Conservation (phyloP, 768 basidiomycete species). For the Rhodosporidiobolus odoratus region DNA sequence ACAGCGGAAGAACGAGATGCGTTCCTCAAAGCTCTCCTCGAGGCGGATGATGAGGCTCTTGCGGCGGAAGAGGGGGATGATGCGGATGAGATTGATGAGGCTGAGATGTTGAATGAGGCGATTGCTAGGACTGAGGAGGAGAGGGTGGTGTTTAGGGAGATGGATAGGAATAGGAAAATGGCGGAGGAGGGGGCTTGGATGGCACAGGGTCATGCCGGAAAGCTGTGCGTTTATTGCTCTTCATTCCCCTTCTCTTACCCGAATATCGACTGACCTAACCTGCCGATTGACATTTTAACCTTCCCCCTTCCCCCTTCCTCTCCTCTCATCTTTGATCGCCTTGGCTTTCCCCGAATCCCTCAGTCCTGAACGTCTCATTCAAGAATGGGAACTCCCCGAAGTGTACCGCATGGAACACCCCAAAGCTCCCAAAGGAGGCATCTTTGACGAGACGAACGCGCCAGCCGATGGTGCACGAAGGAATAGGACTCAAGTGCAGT, state of each 20-base stretch:
- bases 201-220: conserved; percentile 64
- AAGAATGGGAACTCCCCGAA: conserved; percentile 82
- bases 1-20: conserved; percentile 97
- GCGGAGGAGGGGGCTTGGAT: conserved; percentile 64
- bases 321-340: not conserved
- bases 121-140: conserved; percentile 82
- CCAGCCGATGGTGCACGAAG: conserved; percentile 48
- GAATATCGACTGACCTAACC: too few relatives aligned
- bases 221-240: conserved; percentile 13
- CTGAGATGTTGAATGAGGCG: conserved; percentile 76
- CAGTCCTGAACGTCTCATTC: conserved; percentile 69
- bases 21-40: conserved; percentile 75
- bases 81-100: conserved; percentile 48
- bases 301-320: too few relatives aligned
- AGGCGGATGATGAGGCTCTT: conserved; percentile 43
- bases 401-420: conserved; percentile 70
- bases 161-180: conserved; percentile 75
- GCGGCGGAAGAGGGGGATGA: conserved; percentile 49
- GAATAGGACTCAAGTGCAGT: conserved; percentile 71
- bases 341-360: conserved; percentile 44
- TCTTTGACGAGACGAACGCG: conserved; percentile 40
- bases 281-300: too few relatives aligned
- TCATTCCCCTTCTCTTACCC: not conserved
- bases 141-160: conserved; percentile 64
- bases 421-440: conserved; percentile 56